phyloP scores from a whole-genome alignment of 768 basidiomycete genomes.

The Podaxis carcinomalis region DNA sequence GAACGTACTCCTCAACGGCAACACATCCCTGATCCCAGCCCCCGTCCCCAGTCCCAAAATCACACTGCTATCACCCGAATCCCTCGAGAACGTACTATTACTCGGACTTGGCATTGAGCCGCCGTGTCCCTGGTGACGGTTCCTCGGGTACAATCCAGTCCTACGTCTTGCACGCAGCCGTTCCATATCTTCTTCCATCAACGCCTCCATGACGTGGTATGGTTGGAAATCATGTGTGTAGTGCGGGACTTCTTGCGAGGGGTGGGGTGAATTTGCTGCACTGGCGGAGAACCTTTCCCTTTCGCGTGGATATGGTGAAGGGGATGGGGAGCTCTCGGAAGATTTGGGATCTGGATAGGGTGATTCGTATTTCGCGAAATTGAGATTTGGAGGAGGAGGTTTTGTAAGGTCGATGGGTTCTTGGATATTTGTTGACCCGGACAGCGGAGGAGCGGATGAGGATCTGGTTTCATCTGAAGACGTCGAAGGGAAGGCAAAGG shows the following conservation, averaged over 20 bases:
- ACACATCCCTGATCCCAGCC: constrained; percentile 72
- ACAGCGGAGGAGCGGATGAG: constrained; percentile 24
- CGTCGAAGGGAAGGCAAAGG: constrained; percentile 64
- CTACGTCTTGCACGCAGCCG: constrained; percentile 70
- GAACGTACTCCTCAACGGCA: constrained; percentile 88
- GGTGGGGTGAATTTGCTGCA: constrained; percentile 21
- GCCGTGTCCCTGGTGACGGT: constrained; percentile 21
- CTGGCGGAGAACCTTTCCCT: constrained; percentile 16
- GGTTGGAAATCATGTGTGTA: constrained; percentile 51
- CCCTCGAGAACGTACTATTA: constrained; percentile 74
- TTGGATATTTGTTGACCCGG: constrained; percentile 18
- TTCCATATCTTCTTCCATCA: constrained; percentile 95
- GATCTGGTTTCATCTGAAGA: constrained; percentile 44
- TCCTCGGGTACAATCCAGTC: constrained; percentile 32
- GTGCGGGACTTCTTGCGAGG: not conserved
- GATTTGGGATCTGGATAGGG: constrained; percentile 60
- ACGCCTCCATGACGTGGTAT: constrained; percentile 78
- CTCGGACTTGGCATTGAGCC: constrained; percentile 56
- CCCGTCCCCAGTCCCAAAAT: constrained; percentile 79
- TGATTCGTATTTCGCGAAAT: constrained; percentile 70
- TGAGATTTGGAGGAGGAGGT: constrained; percentile 77
- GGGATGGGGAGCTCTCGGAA: not conserved
- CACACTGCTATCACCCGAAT: constrained; percentile 62
- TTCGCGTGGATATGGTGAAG: constrained; percentile 16
- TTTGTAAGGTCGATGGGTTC: constrained; percentile 46